A percentile compares a stretch with the other conserved stretches of the same genome.
Evolutionary conservation across 2,329 filamentous ascomycete genomes (phyloP).

Genomic region (Talaromyces atroroseus): DNA sequence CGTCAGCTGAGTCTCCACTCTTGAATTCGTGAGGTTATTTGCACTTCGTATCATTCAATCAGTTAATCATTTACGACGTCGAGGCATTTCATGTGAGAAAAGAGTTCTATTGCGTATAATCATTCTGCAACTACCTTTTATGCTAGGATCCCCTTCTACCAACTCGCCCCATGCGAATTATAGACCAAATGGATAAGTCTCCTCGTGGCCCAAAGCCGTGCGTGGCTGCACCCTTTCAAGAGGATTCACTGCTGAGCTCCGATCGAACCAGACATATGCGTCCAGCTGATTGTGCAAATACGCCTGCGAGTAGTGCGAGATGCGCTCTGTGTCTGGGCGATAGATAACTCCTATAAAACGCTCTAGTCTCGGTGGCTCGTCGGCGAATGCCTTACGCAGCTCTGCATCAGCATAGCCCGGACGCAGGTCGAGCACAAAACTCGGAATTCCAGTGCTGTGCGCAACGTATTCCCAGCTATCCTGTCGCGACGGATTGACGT

Average conservation of each 20-base stretch:
- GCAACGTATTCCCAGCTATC: slow-evolving; percentile 48
- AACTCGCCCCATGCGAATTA: background rate
- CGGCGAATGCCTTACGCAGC: slow-evolving; percentile 33
- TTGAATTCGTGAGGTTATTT: background rate
- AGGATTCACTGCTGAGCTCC: slow-evolving; percentile 40
- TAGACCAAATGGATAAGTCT: slow-evolving; percentile 51
- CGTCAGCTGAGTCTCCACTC: background rate
- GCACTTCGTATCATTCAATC: background rate
- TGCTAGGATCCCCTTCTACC: too few relatives aligned
- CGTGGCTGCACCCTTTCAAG: slow-evolving; percentile 32
- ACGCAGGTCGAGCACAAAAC: slow-evolving; percentile 46
- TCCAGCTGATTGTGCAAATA: slow-evolving; percentile 47
- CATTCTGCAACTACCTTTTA: too few relatives aligned
- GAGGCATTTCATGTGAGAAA: too few relatives aligned
- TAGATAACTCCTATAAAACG: slow-evolving; percentile 53
- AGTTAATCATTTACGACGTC: too few relatives aligned
- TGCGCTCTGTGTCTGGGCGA: slow-evolving; percentile 44
- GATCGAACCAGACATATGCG: slow-evolving; percentile 48
- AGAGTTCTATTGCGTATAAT: too few relatives aligned
- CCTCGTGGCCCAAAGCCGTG: slow-evolving; percentile 38
- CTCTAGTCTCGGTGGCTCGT: slow-evolving; percentile 37
- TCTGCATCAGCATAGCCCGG: slow-evolving; percentile 28
- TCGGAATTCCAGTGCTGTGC: slow-evolving; percentile 42
- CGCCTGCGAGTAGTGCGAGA: slow-evolving; percentile 46
- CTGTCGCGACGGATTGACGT: slow-evolving; percentile 40